A percentile compares a stretch with the other conserved stretches of the same genome.
phyloP scores from a whole-genome alignment of 768 basidiomycete species.

The Macrolepiota albuminosa region DNA sequence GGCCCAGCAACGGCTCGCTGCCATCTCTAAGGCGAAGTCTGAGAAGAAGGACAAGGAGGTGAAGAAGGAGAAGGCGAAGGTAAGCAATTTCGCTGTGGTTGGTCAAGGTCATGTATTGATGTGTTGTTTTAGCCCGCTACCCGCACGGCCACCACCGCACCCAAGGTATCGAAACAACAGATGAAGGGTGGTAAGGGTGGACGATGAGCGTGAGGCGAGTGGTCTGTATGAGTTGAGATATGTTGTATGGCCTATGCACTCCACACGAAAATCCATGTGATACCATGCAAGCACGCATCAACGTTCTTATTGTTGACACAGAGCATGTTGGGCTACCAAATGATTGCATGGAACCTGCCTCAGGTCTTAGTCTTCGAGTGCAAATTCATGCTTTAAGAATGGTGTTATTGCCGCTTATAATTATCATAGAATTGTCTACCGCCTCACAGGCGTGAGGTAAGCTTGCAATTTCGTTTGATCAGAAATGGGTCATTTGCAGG shows the following conservation, averaged over 20 bases:
- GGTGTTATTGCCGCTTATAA: neutral
- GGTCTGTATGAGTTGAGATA: conserved; percentile 18
- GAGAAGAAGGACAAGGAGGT: conserved; percentile 97
- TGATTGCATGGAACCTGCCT: neutral
- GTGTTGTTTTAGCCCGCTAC: conserved; percentile 39
- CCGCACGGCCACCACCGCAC: conserved; percentile 54
- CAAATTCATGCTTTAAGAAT: neutral
- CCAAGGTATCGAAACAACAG: conserved; percentile 92
- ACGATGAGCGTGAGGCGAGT: conserved; percentile 39
- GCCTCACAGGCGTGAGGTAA: neutral
- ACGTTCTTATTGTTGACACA: conserved; percentile 3
- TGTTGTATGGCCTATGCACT: conserved; percentile 23
- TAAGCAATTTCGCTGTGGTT: conserved; percentile 25
- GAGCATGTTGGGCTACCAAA: neutral
- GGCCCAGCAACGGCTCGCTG: conserved; percentile 72
- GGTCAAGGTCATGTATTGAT: neutral
- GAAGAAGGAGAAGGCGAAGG: conserved; percentile 90
- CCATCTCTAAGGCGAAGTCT: conserved; percentile 90
- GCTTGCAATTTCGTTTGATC: neutral
- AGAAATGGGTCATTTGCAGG: neutral
- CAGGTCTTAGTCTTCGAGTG: neutral
- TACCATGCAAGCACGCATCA: conserved; percentile 17
- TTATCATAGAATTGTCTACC: neutral
- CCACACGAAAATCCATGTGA: conserved; percentile 22
- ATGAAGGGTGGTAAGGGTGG: conserved; percentile 89